Evolutionary conservation across 208 protist genomes (phyloP).

Genomic region (Porcisia hertigi): DNA sequence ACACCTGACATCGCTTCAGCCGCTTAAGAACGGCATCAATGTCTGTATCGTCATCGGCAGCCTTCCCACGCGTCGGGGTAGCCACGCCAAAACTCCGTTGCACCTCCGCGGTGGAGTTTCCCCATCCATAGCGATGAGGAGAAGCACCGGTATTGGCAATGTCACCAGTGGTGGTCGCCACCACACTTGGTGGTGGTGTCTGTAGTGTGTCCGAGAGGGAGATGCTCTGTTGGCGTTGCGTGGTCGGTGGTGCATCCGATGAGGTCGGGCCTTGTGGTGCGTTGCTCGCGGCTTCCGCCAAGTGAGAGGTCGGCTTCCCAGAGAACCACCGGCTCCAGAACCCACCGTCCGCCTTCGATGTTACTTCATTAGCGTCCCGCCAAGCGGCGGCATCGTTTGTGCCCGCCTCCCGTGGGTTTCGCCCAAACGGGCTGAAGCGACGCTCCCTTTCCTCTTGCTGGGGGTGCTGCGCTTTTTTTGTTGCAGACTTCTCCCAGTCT

Average conservation of each 20-base stretch:
- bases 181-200: background rate
- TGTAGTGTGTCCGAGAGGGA: background rate
- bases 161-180: background rate
- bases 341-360: background rate
- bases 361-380: conserved; percentile 2
- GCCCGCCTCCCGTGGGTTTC: conserved; percentile 6
- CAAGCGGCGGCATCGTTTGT: conserved; percentile 11
- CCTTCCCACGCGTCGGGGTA: conserved; percentile 19
- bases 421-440: conserved; percentile 20
- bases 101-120: background rate
- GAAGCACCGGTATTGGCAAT: background rate
- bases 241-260: background rate
- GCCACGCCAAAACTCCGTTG: background rate
- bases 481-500: conserved; percentile 21
- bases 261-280: background rate
- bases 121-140: conserved; percentile 1
- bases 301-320: conserved; percentile 14
- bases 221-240: background rate
- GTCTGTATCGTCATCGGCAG: conserved; percentile 55
- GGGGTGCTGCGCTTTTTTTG: conserved; percentile 6
- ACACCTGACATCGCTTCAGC: conserved; percentile 77
- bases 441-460: conserved; percentile 19
- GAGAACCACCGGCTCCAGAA: conserved; percentile 27
- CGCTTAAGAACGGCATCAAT: conserved; percentile 55
- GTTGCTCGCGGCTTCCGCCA: background rate